Percentiles rank a stretch among this genome's conserved stretches.
phyloP scores from a whole-genome alignment of 2,329 filamentous ascomycete genomes.

The Fusarium sambucinum region DNA sequence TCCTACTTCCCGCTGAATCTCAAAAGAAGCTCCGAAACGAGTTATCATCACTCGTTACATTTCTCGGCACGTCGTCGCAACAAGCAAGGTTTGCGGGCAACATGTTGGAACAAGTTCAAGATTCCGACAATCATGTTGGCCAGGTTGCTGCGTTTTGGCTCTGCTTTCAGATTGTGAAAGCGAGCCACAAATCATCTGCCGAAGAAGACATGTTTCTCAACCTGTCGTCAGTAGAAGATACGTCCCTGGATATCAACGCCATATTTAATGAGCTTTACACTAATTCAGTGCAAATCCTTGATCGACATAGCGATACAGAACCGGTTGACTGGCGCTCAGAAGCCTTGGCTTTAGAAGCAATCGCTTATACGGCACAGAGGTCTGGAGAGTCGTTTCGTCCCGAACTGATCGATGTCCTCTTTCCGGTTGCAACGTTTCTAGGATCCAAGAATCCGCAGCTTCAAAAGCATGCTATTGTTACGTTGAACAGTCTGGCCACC shows the following conservation, averaged over 20 bases:
- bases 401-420: conserved; percentile 91
- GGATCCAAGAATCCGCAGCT: conserved; percentile 77
- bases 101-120: conserved; percentile 73
- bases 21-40: conserved; percentile 72
- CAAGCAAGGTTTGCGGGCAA: conserved; percentile 72
- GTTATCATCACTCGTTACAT: conserved; percentile 68
- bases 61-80: conserved; percentile 68
- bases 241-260: conserved; percentile 58
- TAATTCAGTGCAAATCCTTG: conserved; percentile 73
- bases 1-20: conserved; percentile 73
- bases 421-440: conserved; percentile 89
- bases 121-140: conserved; percentile 64
- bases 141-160: conserved; percentile 84
- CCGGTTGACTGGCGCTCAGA: conserved; percentile 76
- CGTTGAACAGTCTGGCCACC: conserved; percentile 81
- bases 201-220: conserved; percentile 77
- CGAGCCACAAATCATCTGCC: conserved; percentile 62
- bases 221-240: conserved; percentile 54
- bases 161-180: conserved; percentile 76
- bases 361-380: conserved; percentile 79
- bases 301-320: conserved; percentile 63
- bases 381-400: conserved; percentile 77
- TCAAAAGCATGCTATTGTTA: conserved; percentile 83
- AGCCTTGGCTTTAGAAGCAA: conserved; percentile 83
- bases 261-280: conserved; percentile 75